Evolutionary conservation across 192 early-diverging fungal genomes (phyloP), one percentile per base, ranked within the genome.

Genomic region (Umbelopsis vinacea): DNA sequence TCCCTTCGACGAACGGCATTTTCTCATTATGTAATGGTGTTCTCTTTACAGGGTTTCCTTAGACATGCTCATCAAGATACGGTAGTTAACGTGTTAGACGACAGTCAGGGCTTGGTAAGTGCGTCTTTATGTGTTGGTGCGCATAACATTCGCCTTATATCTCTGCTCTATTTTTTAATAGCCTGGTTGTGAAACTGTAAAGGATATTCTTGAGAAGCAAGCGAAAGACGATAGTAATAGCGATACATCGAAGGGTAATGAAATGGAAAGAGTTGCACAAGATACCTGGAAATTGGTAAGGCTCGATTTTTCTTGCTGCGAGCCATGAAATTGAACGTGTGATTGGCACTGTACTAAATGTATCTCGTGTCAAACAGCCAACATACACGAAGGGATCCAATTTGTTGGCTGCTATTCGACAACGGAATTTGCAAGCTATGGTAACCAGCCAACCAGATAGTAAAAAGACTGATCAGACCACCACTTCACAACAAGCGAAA

Each of bases 31-130:
- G 40, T 4, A 11, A 55, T n/a, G 40, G 15, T n/a, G 26, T 50
- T 26, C 21, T 24, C 14, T 21, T 4, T 52, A 4, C 70, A 78
- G 77, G 87, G 85, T 26, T 95, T 88, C 71, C 70, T 97, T 76
- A 67, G 75, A 37, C 84, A 91, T 69, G 88, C 90, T 70, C 91
- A 94, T 68, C 90, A 97, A 77, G 89, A 86, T 71, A 86, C 91
- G 40, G 88, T 96, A 66, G 76, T 91, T 67, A 81, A 72, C 46
- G 92, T 94, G 0, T 89, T 97, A 52, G 89, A 95, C 70, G 88
- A 87, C 67, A 86, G 88, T 71, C 82, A 85, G 66, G 83, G 77
- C 53, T 76, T 79, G 73, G 77, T 81, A 74, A 15, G 63, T 19
- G 4, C 5, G 12, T 37, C 11, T 46, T 37, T 53, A 11, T 43